Percentiles rank a stretch among this genome's conserved stretches.
phyloP scores from a whole-genome alignment of 768 basidiomycete species.

The Heimioporus sp. region DNA sequence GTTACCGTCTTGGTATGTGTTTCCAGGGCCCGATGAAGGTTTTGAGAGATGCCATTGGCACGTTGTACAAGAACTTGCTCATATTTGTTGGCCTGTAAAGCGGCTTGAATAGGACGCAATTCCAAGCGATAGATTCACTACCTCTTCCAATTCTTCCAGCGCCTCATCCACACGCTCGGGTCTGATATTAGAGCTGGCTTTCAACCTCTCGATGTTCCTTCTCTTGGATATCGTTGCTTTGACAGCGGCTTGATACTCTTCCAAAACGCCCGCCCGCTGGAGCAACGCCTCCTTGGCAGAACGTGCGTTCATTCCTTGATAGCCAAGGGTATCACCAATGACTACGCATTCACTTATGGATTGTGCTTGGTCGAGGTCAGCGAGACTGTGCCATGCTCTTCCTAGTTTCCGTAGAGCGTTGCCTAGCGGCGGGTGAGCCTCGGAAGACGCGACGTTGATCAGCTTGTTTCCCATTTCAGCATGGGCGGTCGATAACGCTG shows the following conservation, averaged over 20 bases:
- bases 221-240: conserved; percentile 93
- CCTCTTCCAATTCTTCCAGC: conserved; percentile 91
- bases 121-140: conserved; percentile 28
- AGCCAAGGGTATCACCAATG: conserved; percentile 92
- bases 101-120: conserved; percentile 8
- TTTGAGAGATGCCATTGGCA: conserved; percentile 92
- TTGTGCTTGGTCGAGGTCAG: conserved; percentile 88
- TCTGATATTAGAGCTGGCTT: conserved; percentile 81
- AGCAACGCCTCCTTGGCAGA: conserved; percentile 93
- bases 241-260: conserved; percentile 92
- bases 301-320: conserved; percentile 95
- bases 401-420: conserved; percentile 85
- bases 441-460: conserved; percentile 84
- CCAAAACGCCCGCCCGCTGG: conserved; percentile 86
- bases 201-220: conserved; percentile 84
- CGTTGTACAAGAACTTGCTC: conserved; percentile 82
- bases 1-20: conserved; percentile 85
- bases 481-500: conserved; percentile 76
- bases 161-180: conserved; percentile 89
- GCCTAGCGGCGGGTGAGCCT: conserved; percentile 81
- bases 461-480: conserved; percentile 94
- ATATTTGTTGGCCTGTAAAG: conserved; percentile 77
- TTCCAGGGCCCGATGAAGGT: conserved; percentile 83
- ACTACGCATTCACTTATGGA: conserved; percentile 94
- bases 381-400: conserved; percentile 80